Evolutionary conservation across 176 grass and related monocot species (phyloP), one percentile per base, ranked within the genome.

Genomic region (Rhynchospora pubera): DNA sequence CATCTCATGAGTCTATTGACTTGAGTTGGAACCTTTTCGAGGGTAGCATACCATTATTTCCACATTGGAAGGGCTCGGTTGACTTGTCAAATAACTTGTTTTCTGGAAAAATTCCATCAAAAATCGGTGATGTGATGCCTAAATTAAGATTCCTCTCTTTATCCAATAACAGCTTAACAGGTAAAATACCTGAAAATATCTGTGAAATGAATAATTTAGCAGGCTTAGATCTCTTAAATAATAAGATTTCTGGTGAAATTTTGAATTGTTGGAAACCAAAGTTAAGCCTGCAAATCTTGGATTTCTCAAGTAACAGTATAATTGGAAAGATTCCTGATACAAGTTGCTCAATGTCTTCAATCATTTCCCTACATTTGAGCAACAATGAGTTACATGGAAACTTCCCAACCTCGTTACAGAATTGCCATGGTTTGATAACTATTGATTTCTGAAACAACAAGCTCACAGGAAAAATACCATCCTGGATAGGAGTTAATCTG

Each of bases 381-480:
- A 62, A 83, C 68, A 87, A 85, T 66, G 69, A 56, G 58, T 65
- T 90, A 13, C 51, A 48, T 39, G 84, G 88, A 50, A 26, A 23
- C 10, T 64, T 86, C 42, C 88, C 88, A 13, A 12, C 51, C 18
- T 74, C 83, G 23, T 82, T 85, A 18, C 57, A 74, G 79, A 62
- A 79, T 14, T 85, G 79, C 13, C 32, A 48, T 15, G 0, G 62
- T 47, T 43, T 91, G 15, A 15, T 78, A 57, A 71, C 67, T 52
- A 79, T 91, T 65, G 83, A 91, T 66, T 84, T 91, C 34, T 28
- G 82, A 6, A 71, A 73, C 14, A 91, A 87, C 46, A 78, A 65
- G 11, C 78, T 87, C 24, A 77, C 79, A 57, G 85, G 85, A 8
- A 30, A 46, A 48, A 46, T 91, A 16, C 89, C 85, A 21, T 34